Conservation (phyloP, 73 alveolate genomes). For the Tetrahymena malaccensis region DNA sequence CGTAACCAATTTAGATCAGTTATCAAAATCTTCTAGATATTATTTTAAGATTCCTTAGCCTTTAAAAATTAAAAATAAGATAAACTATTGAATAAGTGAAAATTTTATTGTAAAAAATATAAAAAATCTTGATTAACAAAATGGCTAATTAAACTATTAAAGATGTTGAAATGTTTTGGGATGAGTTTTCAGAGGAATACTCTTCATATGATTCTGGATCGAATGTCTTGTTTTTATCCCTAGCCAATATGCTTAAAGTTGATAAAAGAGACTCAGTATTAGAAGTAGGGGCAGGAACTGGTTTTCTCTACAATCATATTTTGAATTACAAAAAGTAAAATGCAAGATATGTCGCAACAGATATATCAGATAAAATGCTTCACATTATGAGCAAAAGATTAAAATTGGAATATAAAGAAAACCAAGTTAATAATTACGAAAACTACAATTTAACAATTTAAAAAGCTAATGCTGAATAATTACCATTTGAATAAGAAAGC, state of each 20-base stretch:
- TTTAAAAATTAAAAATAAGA: too few species aligned
- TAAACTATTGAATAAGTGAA: too few species aligned
- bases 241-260: neutral
- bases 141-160: neutral
- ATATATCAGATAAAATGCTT: neutral
- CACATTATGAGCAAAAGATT: neutral
- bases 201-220: neutral
- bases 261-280: neutral
- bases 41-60: too few species aligned
- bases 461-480: constrained; percentile 41
- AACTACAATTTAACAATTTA: neutral
- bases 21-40: too few species aligned
- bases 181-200: neutral
- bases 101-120: too few species aligned
- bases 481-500: constrained; percentile 39
- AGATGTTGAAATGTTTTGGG: neutral
- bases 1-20: too few species aligned
- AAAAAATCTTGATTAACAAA: neutral
- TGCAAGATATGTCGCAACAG: neutral
- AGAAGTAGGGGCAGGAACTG: neutral
- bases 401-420: neutral
- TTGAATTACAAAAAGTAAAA: neutral
- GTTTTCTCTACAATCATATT: neutral
- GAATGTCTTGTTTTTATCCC: neutral
- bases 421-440: neutral